Conservation (phyloP, 441 rosid species). For the Populus trichocarpa region DNA sequence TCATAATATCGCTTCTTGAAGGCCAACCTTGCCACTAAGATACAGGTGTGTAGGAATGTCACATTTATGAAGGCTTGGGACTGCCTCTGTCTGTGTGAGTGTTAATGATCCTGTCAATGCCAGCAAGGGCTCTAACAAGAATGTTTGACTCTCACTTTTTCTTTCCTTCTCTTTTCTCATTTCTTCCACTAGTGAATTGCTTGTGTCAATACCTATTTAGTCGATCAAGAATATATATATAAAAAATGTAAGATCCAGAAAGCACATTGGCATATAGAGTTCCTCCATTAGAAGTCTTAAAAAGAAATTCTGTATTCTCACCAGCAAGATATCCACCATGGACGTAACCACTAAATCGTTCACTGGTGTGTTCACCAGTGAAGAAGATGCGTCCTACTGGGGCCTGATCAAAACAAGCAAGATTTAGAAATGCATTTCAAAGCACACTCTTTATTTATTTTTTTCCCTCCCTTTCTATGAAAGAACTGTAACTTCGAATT, state of each 20-base stretch:
- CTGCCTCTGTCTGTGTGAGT: slow-evolving; percentile 50
- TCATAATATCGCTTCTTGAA: slow-evolving; percentile 69
- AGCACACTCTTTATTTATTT: neutral
- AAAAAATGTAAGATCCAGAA: neutral
- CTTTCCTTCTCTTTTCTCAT: slow-evolving; percentile 51
- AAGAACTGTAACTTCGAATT: no score
- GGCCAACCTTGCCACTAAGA: slow-evolving; percentile 57
- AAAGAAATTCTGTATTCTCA: neutral
- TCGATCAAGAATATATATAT: neutral
- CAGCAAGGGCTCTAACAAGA: slow-evolving; percentile 72
- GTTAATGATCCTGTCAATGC: slow-evolving; percentile 67
- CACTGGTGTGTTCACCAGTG: slow-evolving; percentile 96
- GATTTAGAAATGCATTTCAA: neutral
- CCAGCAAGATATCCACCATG: slow-evolving; percentile 96
- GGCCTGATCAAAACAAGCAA: neutral
- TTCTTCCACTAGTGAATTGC: slow-evolving; percentile 59
- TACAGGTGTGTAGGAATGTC: slow-evolving; percentile 61
- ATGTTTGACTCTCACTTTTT: slow-evolving; percentile 37
- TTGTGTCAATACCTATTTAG: slow-evolving; percentile 70
- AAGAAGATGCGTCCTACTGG: slow-evolving; percentile 67
- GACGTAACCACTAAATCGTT: slow-evolving; percentile 85
- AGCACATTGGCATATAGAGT: neutral
- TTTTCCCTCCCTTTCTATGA: neutral
- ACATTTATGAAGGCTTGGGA: slow-evolving; percentile 59
- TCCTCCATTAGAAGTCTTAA: neutral